Conservation (phyloP, 805 yeast species). For the Candida vaughaniae region DNA sequence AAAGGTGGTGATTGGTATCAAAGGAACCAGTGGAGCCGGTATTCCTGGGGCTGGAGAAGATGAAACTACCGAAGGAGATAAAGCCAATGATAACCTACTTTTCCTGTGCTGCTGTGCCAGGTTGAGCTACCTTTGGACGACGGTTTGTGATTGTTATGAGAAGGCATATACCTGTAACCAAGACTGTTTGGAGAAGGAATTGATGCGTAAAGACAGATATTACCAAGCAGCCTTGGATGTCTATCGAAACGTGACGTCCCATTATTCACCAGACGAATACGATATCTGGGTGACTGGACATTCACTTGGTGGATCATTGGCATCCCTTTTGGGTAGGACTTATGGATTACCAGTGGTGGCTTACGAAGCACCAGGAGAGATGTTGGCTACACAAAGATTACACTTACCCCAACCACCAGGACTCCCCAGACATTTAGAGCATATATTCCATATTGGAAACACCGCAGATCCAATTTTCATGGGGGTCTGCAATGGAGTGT, state of each 20-base stretch:
- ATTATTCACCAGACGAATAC: constrained; percentile 63
- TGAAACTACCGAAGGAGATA: constrained; percentile 80
- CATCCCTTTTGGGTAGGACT: constrained; percentile 80
- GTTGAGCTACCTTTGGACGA: constrained; percentile 85
- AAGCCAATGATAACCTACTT: constrained; percentile 79
- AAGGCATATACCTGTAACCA: constrained; percentile 86
- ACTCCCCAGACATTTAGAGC: constrained; percentile 69
- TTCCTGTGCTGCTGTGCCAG: constrained; percentile 97
- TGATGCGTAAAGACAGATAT: constrained; percentile 73
- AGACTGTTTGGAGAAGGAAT: constrained; percentile 75
- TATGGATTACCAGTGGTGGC: constrained; percentile 88
- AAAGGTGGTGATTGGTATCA: constrained; percentile 74
- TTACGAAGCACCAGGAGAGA: constrained; percentile 92
- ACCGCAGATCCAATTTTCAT: constrained; percentile 95
- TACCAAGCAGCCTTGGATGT: constrained; percentile 77
- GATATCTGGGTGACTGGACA: constrained; percentile 93
- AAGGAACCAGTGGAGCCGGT: constrained; percentile 88
- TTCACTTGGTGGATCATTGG: constrained; percentile 88
- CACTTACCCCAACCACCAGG: constrained; percentile 96
- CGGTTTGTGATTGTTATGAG: constrained; percentile 92
- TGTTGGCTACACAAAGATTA: constrained; percentile 75
- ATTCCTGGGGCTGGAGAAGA: constrained; percentile 47
- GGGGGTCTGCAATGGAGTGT: constrained; percentile 96
- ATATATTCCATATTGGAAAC: constrained; percentile 93
- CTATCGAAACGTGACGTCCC: constrained; percentile 62